Evolutionary conservation across 169 alveolate species (phyloP).

Genomic region (Eimeria zaria): DNA sequence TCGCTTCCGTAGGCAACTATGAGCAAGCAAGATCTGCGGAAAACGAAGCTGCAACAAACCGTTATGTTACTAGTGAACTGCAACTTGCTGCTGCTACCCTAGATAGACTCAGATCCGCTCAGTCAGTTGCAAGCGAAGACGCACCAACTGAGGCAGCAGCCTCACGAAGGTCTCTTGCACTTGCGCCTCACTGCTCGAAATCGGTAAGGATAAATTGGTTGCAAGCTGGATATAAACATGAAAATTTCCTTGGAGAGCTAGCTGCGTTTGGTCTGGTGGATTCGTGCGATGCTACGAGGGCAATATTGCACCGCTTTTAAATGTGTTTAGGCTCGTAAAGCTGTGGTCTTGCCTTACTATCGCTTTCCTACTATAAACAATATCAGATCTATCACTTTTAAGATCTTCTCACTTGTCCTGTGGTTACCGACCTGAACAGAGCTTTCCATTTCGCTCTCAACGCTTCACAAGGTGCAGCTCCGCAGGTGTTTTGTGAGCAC

Average conservation of each 20-base stretch:
- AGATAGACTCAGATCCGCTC: slow-evolving; percentile 10
- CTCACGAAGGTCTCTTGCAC: slow-evolving; percentile 1
- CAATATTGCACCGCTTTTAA: background rate
- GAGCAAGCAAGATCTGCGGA: background rate
- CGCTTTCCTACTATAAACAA: background rate
- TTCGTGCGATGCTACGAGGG: background rate
- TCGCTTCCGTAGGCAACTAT: background rate
- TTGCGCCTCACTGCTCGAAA: background rate
- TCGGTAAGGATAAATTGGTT: background rate
- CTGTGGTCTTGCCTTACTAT: background rate
- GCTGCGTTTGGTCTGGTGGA: background rate
- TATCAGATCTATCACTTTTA: background rate
- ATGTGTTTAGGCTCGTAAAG: background rate
- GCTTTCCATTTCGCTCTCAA: background rate
- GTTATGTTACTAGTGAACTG: slow-evolving; percentile 1
- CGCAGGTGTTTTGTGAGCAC: background rate
- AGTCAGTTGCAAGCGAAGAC: slow-evolving; percentile 5
- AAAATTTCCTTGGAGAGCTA: background rate
- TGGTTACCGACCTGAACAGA: background rate
- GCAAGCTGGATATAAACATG: background rate
- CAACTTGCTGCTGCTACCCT: slow-evolving; percentile 6
- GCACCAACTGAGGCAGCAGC: background rate
- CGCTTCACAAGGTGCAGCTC: background rate
- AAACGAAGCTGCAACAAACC: background rate
- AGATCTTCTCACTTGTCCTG: background rate